Base-by-base conservation (phyloP, 2,329 filamentous ascomycete genomes). In the Hymenotorrendiella dingleyae region DNA sequence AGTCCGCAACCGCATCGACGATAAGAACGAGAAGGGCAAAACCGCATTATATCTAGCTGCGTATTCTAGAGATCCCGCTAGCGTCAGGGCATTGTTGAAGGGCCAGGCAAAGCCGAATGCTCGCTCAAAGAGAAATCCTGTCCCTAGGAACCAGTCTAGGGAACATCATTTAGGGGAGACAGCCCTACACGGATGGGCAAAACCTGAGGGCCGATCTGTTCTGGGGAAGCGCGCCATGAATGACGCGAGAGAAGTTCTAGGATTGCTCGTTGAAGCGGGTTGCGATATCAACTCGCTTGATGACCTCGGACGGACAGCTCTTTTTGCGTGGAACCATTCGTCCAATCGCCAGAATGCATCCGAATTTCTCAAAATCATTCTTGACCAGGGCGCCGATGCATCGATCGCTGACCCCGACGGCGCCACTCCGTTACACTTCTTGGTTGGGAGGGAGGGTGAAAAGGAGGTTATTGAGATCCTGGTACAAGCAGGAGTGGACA, bases 231-330 rank as follows among this genome's bases (percentile, higher is more conserved):
- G 10, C 9, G 22, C 11, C 10, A n/a, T n/a, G n/a, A n/a, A n/a
- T n/a, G n/a, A 17, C 8, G 22, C 17, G 7, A 24, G 17, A n/a
- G 20, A 36, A 11, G 22, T 10, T n/a, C n/a, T 24, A n/a, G 22
- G 23, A 12, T 7, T 41, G 7, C 38, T 59, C 2, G 16, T 60
- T 1, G 32, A 50, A 5, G 40, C 46, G 4, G 55, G 54, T 1
- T 52, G 44, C 2, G 47, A 60, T 32, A 30, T 54, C 5, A 37
- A 58, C 27, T 47, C 39, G 20, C 43, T 32, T 11, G 24, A 43
- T 29, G 30, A 10, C 9, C 11, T 40, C 11, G 29, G 44, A 27
- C 21, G 16, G 17, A 42, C 35, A 11, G 34, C 33, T 2, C 45
- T 64, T 14, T 17, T 21, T 14, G 17, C 8, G 2, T 11, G 7